These are phyloP conservation scores for Protostelium mycophagum DNA, from an alignment of 78 protist genomes.

Conservation along the genomic window DNA sequence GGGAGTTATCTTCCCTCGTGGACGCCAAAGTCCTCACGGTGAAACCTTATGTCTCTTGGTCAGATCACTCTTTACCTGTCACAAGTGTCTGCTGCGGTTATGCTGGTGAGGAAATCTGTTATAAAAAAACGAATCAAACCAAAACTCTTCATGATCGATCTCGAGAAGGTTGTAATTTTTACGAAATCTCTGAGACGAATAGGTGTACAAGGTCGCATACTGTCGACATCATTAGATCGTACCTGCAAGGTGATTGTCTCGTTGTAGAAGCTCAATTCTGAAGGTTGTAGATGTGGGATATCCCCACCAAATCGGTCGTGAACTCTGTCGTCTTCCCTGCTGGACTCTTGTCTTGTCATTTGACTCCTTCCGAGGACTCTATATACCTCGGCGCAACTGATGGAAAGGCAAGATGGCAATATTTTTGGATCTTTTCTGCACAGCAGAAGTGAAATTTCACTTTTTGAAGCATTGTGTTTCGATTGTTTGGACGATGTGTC, in stretches of 20 bases:
- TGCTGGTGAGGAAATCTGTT: constrained; percentile 21
- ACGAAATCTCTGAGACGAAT: too few species aligned
- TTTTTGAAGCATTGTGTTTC: too few species aligned
- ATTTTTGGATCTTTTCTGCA: too few species aligned
- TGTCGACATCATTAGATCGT: constrained; percentile 29
- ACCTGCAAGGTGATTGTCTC: constrained; percentile 19
- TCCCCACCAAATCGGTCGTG: constrained; percentile 15
- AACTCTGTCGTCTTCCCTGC: constrained; percentile 51
- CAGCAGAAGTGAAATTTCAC: too few species aligned
- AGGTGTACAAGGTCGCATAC: constrained; percentile 4
- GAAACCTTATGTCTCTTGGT: constrained; percentile 17
- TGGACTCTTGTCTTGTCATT: constrained; percentile 14
- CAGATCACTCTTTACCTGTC: constrained; percentile 52
- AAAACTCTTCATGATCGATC: too few species aligned
- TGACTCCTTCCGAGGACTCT: constrained; percentile 34
- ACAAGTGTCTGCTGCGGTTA: constrained; percentile 29
- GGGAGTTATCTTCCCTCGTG: constrained; percentile 29
- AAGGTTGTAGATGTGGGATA: constrained; percentile 32
- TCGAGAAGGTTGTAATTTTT: too few species aligned
- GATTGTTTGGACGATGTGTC: too few species aligned
- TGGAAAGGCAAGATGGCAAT: constrained; percentile 33
- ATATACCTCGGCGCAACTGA: constrained; percentile 54
- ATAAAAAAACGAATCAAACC: not conserved
- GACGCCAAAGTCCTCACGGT: constrained; percentile 11
- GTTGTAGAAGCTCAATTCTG: not conserved